phyloP scores from a whole-genome alignment of 768 basidiomycete species.

The Psilocybe subaeruginosa region DNA sequence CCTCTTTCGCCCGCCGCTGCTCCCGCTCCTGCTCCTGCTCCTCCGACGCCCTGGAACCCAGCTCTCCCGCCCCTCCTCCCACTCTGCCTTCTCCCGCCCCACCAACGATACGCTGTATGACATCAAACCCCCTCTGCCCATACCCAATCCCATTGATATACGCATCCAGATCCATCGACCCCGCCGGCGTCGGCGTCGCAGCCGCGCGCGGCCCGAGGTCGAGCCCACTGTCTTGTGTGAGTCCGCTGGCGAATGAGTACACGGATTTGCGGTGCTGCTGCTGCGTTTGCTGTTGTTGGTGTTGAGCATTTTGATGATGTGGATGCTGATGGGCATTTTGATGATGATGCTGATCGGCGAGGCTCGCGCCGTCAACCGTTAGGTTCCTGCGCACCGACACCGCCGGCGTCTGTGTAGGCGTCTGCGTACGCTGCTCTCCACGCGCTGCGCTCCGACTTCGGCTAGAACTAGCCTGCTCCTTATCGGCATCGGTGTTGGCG shows the following conservation, averaged over 20 bases:
- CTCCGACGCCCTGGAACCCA: neutral
- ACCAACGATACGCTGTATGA: slow-evolving; percentile 2
- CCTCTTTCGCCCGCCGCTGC: neutral
- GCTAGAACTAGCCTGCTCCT: too few relatives aligned
- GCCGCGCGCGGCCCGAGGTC: slow-evolving; percentile 7
- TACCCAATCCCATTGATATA: neutral
- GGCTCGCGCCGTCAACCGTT: neutral
- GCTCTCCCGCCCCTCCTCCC: too few relatives aligned
- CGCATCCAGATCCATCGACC: neutral
- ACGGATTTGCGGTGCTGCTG: slow-evolving; percentile 1
- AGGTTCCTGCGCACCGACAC: neutral
- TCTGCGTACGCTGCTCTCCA: neutral
- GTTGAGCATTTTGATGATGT: too few relatives aligned
- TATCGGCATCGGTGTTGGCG: too few relatives aligned
- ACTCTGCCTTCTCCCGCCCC: neutral
- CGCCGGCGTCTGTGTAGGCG: neutral
- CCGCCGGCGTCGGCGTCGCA: neutral
- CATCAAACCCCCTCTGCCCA: slow-evolving; percentile 7
- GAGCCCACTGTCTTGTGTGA: slow-evolving; percentile 7
- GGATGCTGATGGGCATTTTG: too few relatives aligned
- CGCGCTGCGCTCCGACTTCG: too few relatives aligned
- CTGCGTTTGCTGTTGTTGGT: neutral
- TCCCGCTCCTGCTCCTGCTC: neutral
- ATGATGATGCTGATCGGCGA: neutral
- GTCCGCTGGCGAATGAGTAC: slow-evolving; percentile 5